A percentile compares a stretch with the other conserved stretches of the same genome.
Evolutionary conservation across 2,329 filamentous ascomycete species (phyloP).

Genomic region (Plenodomus biglobosus): DNA sequence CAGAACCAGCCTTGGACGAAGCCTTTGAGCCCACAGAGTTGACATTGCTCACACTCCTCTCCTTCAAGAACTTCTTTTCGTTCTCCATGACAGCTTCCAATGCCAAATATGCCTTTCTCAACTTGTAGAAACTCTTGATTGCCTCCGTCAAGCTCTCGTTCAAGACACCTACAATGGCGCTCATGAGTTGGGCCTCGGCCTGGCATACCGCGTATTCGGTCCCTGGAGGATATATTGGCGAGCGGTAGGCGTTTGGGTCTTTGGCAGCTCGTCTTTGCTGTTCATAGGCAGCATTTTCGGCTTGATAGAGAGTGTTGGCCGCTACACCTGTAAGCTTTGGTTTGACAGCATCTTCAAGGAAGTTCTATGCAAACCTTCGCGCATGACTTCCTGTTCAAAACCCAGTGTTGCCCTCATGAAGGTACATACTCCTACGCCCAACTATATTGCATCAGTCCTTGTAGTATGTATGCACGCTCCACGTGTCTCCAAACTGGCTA

Average conservation of each 20-base stretch:
- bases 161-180: constrained; percentile 81
- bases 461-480: not conserved
- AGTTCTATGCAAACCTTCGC: constrained; percentile 57
- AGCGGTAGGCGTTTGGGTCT: constrained; percentile 58
- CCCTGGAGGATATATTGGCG: constrained; percentile 74
- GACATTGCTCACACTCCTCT: constrained; percentile 40
- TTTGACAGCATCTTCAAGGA: not conserved
- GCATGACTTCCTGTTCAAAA: constrained; percentile 90
- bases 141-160: constrained; percentile 92
- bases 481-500: not conserved
- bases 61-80: constrained; percentile 62
- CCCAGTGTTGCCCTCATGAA: constrained; percentile 87
- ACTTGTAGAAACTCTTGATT: constrained; percentile 87
- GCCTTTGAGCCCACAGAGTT: constrained; percentile 21
- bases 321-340: constrained; percentile 52
- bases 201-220: constrained; percentile 84
- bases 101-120: constrained; percentile 83
- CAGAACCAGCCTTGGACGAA: constrained; percentile 28
- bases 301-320: constrained; percentile 67
- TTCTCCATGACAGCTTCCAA: constrained; percentile 76
- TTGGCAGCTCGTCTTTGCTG: constrained; percentile 76
- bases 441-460: constrained; percentile 47
- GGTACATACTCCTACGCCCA: constrained; percentile 76
- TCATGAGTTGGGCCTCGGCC: constrained; percentile 85
- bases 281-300: constrained; percentile 73